A percentile compares a stretch with the other conserved stretches of the same genome.
These are phyloP conservation scores for Diplodia sapinea DNA, from an alignment of 2,329 filamentous ascomycete genomes.

Conservation along the genomic window DNA sequence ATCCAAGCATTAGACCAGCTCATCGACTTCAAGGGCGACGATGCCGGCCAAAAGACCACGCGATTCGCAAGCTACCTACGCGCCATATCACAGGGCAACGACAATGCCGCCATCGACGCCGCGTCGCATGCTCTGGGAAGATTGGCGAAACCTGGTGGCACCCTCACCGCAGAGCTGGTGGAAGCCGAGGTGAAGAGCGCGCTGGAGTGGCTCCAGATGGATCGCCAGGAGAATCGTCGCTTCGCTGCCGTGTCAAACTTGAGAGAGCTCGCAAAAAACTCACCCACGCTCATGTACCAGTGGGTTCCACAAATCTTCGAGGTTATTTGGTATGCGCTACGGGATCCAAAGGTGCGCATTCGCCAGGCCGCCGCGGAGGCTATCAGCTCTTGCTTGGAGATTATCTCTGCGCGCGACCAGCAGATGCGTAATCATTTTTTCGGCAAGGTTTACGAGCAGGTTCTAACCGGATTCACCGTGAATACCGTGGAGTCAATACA, in stretches of 20 bases:
- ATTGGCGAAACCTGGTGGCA: slow-evolving; percentile 88
- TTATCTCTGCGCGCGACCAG: slow-evolving; percentile 90
- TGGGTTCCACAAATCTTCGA: slow-evolving; percentile 96
- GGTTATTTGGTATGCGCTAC: slow-evolving; percentile 91
- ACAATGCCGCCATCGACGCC: slow-evolving; percentile 86
- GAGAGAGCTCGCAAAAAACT: slow-evolving; percentile 87
- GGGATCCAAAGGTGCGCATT: slow-evolving; percentile 89
- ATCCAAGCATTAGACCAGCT: slow-evolving; percentile 90
- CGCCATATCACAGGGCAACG: slow-evolving; percentile 85
- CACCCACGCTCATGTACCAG: slow-evolving; percentile 91
- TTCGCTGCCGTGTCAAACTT: slow-evolving; percentile 93
- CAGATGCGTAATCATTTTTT: slow-evolving; percentile 88
- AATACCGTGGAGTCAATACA: slow-evolving; percentile 88
- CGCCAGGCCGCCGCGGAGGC: slow-evolving; percentile 90
- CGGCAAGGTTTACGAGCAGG: slow-evolving; percentile 86
- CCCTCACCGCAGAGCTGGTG: slow-evolving; percentile 91
- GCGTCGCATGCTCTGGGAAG: slow-evolving; percentile 89
- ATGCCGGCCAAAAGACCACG: slow-evolving; percentile 90
- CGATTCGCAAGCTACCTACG: slow-evolving; percentile 91
- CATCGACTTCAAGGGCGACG: slow-evolving; percentile 95
- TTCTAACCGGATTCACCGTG: slow-evolving; percentile 74
- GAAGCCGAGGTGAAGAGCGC: slow-evolving; percentile 97
- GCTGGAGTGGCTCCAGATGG: slow-evolving; percentile 94
- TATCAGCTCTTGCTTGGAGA: slow-evolving; percentile 93
- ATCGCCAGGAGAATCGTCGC: slow-evolving; percentile 88